Percentiles rank a stretch among this genome's conserved stretches.
Conservation (phyloP, 352 stramenopile species). For the Pythium diclinum region DNA sequence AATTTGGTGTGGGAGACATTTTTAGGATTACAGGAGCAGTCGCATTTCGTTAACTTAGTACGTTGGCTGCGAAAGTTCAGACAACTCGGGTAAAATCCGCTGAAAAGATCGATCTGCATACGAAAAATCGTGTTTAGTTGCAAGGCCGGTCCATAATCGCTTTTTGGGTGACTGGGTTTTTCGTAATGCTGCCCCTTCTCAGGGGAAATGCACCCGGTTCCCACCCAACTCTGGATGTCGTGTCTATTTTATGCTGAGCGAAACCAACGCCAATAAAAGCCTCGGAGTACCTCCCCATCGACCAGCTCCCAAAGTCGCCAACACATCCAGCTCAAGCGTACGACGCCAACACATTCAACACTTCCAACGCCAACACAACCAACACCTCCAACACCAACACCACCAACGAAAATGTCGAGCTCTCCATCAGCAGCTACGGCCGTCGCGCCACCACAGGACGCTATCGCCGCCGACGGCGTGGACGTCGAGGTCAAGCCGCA, state of each 20-base stretch:
- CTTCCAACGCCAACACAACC: too few species aligned
- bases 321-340: neutral
- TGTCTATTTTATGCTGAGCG: conserved; percentile 2
- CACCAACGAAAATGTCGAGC: conserved; percentile 10
- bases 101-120: too few species aligned
- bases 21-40: too few species aligned
- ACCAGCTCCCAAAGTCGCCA: neutral
- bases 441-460: neutral
- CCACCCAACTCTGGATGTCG: neutral
- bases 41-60: too few species aligned
- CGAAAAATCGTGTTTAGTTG: neutral
- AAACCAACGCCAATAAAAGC: conserved; percentile 5
- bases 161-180: neutral
- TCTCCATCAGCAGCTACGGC: conserved; percentile 1
- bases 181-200: conserved; percentile 4
- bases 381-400: neutral
- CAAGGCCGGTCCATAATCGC: neutral
- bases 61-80: too few species aligned
- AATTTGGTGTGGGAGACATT: too few species aligned
- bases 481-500: conserved; percentile 56
- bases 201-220: neutral
- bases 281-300: neutral
- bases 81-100: too few species aligned
- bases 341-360: neutral
- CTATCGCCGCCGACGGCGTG: conserved; percentile 34